Percentiles rank a stretch among this genome's conserved stretches.
Conservation (phyloP, 441 rosid genomes). For the Biscutella auriculata region DNA sequence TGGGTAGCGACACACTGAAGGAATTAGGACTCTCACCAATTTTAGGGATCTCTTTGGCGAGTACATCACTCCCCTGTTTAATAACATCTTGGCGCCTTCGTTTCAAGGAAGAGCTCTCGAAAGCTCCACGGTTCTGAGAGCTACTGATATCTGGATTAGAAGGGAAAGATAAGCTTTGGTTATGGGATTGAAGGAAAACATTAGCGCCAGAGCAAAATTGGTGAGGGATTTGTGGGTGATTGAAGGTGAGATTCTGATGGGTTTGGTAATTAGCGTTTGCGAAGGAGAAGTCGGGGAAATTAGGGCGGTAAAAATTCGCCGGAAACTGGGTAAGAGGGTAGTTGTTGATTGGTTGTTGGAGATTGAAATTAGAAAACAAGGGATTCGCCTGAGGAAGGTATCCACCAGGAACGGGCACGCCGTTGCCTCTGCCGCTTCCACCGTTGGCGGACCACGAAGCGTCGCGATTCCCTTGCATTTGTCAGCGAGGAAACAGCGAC, state of each 20-base stretch:
- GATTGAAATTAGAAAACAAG: constrained; percentile 23
- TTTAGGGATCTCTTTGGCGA: background rate
- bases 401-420: constrained; percentile 19
- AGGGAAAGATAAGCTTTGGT: constrained; percentile 13
- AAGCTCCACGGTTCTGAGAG: constrained; percentile 8
- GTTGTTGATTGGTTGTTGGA: constrained; percentile 22
- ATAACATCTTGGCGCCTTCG: constrained; percentile 15
- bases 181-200: constrained; percentile 15
- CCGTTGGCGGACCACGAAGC: constrained; percentile 24
- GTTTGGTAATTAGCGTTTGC: constrained; percentile 22
- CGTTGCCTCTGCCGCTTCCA: constrained; percentile 27
- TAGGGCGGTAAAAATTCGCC: constrained; percentile 17
- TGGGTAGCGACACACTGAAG: background rate
- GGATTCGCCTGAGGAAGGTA: constrained; percentile 14
- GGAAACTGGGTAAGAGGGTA: constrained; percentile 33
- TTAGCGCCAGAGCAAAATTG: constrained; percentile 10
- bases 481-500: background rate
- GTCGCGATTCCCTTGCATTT: constrained; percentile 38
- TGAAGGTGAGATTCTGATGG: constrained; percentile 24
- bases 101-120: constrained; percentile 12
- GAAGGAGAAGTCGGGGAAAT: constrained; percentile 11
- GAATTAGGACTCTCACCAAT: constrained; percentile 1
- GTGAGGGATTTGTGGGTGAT: constrained; percentile 18
- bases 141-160: background rate
- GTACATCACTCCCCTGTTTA: constrained; percentile 6